Conservation (phyloP, 73 alveolate genomes). For the Tetrahymena elliotti region DNA sequence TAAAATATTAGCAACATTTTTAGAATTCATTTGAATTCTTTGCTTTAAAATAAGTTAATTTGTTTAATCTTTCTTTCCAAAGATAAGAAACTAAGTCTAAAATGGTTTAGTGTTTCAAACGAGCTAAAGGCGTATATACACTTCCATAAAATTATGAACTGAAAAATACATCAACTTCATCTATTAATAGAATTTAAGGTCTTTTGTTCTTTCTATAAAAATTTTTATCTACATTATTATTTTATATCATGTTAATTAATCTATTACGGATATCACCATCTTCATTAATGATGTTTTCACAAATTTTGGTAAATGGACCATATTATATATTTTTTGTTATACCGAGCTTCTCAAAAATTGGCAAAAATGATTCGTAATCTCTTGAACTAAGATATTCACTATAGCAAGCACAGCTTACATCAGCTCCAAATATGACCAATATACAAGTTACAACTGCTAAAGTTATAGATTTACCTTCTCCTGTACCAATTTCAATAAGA, state of each 20-base stretch:
- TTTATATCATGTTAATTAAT: not conserved
- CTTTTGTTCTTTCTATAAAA: not conserved
- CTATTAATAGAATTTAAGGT: not conserved
- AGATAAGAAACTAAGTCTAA: not conserved
- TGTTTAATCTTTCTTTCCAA: not conserved
- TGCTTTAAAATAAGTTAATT: not conserved
- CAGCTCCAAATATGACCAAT: not conserved
- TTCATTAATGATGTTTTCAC: not conserved
- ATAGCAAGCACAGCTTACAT: conserved; percentile 9
- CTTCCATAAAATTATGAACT: not conserved
- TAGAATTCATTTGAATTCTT: not conserved
- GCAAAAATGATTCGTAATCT: not conserved
- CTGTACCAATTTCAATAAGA: not conserved
- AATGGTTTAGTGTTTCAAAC: not conserved
- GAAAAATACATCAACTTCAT: conserved; percentile 21
- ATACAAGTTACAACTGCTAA: not conserved
- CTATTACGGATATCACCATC: not conserved
- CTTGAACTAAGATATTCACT: conserved; percentile 5
- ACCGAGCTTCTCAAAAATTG: not conserved
- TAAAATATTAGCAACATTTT: not conserved
- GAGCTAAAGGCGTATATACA: not conserved
- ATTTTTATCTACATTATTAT: not conserved
- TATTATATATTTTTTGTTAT: not conserved
- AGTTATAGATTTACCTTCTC: conserved; percentile 28
- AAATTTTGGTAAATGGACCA: conserved; percentile 1